These are phyloP conservation scores for Pelargonium fulgidum DNA, from an alignment of 441 rosid species.

Conservation along the genomic window DNA sequence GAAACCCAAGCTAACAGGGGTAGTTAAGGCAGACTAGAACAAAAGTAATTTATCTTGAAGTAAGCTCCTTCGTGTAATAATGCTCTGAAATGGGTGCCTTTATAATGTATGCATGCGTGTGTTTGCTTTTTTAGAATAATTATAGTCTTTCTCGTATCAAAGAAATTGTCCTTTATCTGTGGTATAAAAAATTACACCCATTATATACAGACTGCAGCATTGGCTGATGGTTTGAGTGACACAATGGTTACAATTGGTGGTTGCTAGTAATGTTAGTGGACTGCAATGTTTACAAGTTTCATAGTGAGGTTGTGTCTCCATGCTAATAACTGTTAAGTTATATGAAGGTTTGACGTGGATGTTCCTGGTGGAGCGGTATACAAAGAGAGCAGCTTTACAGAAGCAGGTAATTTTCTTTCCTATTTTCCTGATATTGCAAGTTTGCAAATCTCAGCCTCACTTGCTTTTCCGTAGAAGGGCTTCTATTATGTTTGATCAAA, in stretches of 20 bases:
- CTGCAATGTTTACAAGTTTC: background rate
- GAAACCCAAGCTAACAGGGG: no score
- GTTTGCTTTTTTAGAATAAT: no score
- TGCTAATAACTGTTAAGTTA: background rate
- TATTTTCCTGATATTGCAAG: background rate
- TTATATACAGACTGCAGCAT: background rate
- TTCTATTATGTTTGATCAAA: background rate
- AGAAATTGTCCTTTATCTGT: no score
- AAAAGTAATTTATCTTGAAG: no score
- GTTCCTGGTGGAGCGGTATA: conserved; percentile 83
- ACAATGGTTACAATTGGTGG: background rate
- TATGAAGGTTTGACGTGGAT: conserved; percentile 83
- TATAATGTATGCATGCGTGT: no score
- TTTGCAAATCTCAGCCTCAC: background rate
- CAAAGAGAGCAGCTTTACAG: conserved; percentile 85
- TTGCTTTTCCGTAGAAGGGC: background rate
- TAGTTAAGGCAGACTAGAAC: no score
- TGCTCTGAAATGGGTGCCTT: no score
- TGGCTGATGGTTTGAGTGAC: background rate
- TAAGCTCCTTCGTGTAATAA: no score
- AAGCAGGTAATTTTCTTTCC: conserved; percentile 49
- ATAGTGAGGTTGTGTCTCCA: background rate
- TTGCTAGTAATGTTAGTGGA: background rate
- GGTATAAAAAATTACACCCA: no score
- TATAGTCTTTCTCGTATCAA: no score